Evolutionary conservation across 495 filamentous ascomycete species (phyloP).

Genomic region (Neurospora pannonica): DNA sequence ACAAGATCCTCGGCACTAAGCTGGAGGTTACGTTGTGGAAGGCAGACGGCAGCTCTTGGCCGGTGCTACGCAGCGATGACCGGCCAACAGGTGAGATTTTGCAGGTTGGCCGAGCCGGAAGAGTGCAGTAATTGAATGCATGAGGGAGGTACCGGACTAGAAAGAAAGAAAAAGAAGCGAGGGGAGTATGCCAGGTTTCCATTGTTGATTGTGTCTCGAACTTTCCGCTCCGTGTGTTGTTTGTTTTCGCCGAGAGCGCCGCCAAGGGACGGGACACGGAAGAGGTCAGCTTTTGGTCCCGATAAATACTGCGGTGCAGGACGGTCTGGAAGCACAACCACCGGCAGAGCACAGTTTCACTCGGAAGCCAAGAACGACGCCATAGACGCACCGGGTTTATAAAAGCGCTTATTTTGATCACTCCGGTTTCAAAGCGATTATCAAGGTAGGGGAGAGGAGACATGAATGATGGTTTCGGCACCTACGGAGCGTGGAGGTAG

Average conservation of each 20-base stretch:
- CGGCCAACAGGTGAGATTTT: slow-evolving; percentile 67
- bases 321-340: background rate
- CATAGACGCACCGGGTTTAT: background rate
- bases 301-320: background rate
- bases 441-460: background rate
- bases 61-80: slow-evolving; percentile 80
- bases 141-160: background rate
- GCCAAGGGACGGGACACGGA: slow-evolving; percentile 5
- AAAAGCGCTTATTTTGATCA: background rate
- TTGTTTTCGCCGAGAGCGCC: background rate
- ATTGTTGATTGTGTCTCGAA: background rate
- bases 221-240: background rate
- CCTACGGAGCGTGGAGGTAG: background rate
- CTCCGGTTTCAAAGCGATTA: background rate
- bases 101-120: slow-evolving; percentile 70
- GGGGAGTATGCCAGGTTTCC: background rate
- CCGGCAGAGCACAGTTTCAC: background rate
- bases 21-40: slow-evolving; percentile 79
- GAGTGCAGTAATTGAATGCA: slow-evolving; percentile 36
- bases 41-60: slow-evolving; percentile 76
- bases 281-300: slow-evolving; percentile 1
- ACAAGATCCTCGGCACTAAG: slow-evolving; percentile 91
- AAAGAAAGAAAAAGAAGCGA: slow-evolving; percentile 2
- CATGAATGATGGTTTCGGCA: background rate
- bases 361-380: background rate